Evolutionary conservation across 148 eudicot species (phyloP), one percentile per base, ranked within the genome.

Genomic region (Selenicereus undatus): DNA sequence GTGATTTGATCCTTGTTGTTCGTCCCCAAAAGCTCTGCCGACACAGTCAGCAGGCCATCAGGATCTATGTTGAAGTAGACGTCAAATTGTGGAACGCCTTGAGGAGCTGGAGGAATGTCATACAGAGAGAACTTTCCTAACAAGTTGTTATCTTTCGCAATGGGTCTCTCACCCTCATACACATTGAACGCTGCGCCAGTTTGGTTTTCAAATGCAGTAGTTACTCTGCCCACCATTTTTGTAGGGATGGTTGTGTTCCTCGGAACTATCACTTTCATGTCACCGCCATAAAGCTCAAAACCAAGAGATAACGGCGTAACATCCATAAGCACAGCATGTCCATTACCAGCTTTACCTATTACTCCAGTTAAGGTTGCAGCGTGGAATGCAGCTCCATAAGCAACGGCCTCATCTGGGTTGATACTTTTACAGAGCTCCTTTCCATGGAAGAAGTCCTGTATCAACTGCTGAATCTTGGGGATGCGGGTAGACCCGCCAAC

Each of bases 21-120:
- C 16, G 74, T 71, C 0, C 77, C 79, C 10, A 9, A 3, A 0
- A 70, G 74, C 51, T 48, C 62, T 0, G 83, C 81, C 9, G 83
- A 65, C 22, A 80, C 86, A 5, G 78, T 80, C 43, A 83, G 42
- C 6, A 83, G 76, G 69, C 83, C 86, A 56, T 83, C 36, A 5
- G 51, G 77, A 76, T 83, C 83, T 24, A 83, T 75, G 26, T 76
- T 51, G 56, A 75, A 83, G 48, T 71, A 73, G 10, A 83, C 77
- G 20, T 80, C 51, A 29, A 80, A 39, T 2, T 60, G 27, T 2
- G 30, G 64, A 11, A 66, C 77, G 1, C 82, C 83, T 22, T 35
- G 18, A 5, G 80, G 83, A 12, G 80, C 86, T 20, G 65, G 76
- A 27, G 86, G 86, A 70, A 83, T 43, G 8, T 72, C 75, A 6